Base-by-base conservation (phyloP, 176 grass and related monocot genomes). In the bread wheat (Triticum aestivum) region DNA sequence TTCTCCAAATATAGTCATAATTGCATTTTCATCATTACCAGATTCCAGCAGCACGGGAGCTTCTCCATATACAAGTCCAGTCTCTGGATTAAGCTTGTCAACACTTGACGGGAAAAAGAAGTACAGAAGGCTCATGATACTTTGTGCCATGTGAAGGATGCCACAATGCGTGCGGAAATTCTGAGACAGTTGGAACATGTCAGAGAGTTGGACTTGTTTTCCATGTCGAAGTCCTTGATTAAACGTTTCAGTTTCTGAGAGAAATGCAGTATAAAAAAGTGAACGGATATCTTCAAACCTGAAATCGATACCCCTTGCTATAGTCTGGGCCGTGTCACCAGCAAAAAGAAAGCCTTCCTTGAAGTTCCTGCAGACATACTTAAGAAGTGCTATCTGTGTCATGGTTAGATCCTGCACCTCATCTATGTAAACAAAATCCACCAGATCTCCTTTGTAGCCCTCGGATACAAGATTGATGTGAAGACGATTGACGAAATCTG, bases 381-480 rank as follows among this genome's bases (percentile, higher is more conserved):
- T 94, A 14, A 98, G 89, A 81, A 98, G 87, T 42, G 89, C 87
- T 80, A 98, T 88, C 24, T 98, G 95, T 69, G 83, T 65, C 86
- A 94, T 89, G 9, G 89, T 98, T 70, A 98, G 89, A 80, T 98
- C 95, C 73, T 98, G 95, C 84, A 98, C 95, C 88, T 98, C 95
- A 67, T 98, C 95, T 58, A 98, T 93, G 56, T 98, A 98, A 51
- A 98, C 77, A 75, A 73, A 95, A 91, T 95, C 91, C 18, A 98
- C 37, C n/a, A 86, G 56, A 65, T 87, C 87, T 23, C 85, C 85
- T 13, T 44, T 83, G 51, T 86, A 98, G 59, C 91, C 89, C 76
- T 87, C 73, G 33, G 34, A 85, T 64, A 73, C 14, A 38, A 95
- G 33, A 44, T 54, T 70, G 23, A 52, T 24, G 34, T 93, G 93